Evolutionary conservation across 345 rosid species (phyloP).

Genomic region (Aquilaria yunnanensis): DNA sequence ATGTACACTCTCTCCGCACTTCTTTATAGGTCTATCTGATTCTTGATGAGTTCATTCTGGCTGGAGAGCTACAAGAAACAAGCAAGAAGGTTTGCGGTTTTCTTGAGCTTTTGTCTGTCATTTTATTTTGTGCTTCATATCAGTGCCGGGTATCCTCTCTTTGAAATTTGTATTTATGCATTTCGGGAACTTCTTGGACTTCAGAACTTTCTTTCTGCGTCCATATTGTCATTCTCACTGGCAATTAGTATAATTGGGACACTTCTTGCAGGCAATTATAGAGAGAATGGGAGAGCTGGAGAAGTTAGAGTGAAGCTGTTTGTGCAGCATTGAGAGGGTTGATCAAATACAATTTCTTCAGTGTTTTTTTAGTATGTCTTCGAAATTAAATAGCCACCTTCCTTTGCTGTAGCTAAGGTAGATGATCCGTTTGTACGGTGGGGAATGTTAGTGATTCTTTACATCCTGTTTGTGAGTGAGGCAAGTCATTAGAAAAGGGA

Average conservation of each 20-base stretch:
- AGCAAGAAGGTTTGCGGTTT: conserved; percentile 71
- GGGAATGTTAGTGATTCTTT: no score
- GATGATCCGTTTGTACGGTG: no score
- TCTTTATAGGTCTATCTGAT: conserved; percentile 70
- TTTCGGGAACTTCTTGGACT: not conserved
- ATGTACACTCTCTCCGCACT: not conserved
- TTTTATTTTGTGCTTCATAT: not conserved
- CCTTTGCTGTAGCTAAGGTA: no score
- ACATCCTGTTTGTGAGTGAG: no score
- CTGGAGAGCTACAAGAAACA: conserved; percentile 99
- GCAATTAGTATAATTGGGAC: not conserved
- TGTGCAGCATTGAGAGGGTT: conserved; percentile 4
- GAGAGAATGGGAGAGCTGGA: conserved; percentile 94
- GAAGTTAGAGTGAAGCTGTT: conserved; percentile 58
- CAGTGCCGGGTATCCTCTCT: no score
- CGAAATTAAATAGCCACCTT: no score
- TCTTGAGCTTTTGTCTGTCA: not conserved
- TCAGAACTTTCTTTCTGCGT: not conserved
- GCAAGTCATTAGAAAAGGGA: no score
- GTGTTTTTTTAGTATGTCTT: no score
- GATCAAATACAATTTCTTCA: no score
- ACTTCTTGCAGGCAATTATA: conserved; percentile 70
- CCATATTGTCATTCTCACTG: not conserved
- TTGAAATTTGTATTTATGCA: not conserved
- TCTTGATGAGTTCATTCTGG: conserved; percentile 98